Percentiles rank a stretch among this genome's conserved stretches.
phyloP scores from a whole-genome alignment of 2,329 filamentous ascomycete genomes.

The Fusarium scirpi region DNA sequence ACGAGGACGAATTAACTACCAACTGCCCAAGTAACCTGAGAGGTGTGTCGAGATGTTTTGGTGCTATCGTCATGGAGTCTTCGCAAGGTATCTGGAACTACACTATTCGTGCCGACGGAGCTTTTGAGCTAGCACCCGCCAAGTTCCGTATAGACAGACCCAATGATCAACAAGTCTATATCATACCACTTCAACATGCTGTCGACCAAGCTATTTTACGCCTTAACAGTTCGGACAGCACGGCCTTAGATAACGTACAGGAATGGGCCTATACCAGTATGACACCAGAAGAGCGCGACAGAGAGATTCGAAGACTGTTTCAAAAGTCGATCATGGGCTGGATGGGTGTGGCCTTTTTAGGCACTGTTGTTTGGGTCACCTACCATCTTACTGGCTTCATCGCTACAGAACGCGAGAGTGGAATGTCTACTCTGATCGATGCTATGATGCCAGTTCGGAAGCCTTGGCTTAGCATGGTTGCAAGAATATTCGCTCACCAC shows the following conservation, averaged over 20 bases:
- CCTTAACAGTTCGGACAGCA: conserved; percentile 58
- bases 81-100: conserved; percentile 88
- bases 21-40: conserved; percentile 73
- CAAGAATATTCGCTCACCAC: conserved; percentile 83
- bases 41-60: conserved; percentile 79
- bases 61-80: conserved; percentile 78
- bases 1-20: conserved; percentile 68
- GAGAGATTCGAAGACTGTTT: conserved; percentile 75
- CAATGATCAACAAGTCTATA: conserved; percentile 83
- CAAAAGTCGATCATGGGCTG: conserved; percentile 79
- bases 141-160: conserved; percentile 73
- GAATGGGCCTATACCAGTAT: conserved; percentile 83
- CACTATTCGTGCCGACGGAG: conserved; percentile 80
- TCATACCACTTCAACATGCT: conserved; percentile 82
- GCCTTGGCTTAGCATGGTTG: conserved; percentile 81
- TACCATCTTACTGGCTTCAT: conserved; percentile 91
- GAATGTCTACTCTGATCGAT: conserved; percentile 89
- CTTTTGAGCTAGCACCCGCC: conserved; percentile 66
- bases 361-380: conserved; percentile 82
- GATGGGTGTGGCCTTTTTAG: conserved; percentile 81
- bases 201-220: conserved; percentile 79
- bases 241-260: conserved; percentile 55
- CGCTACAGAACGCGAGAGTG: conserved; percentile 85
- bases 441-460: conserved; percentile 86
- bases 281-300: conserved; percentile 74